A percentile compares a stretch with the other conserved stretches of the same genome.
phyloP scores from a whole-genome alignment of 768 basidiomycete species.

The Mycena alexandri region DNA sequence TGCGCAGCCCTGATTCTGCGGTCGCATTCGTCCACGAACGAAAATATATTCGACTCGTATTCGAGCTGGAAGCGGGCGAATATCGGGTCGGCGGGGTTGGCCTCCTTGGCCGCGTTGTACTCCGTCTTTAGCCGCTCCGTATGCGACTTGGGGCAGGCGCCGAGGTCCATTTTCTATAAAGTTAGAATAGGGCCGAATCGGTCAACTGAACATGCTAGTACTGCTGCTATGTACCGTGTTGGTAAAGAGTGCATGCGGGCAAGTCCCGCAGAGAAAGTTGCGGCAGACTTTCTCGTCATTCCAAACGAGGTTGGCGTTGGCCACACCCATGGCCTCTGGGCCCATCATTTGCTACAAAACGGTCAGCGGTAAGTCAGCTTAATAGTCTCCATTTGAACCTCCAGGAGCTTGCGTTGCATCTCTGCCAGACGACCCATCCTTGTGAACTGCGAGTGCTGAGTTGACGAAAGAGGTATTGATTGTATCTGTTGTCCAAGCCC shows the following conservation, averaged over 20 bases:
- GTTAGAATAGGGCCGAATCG: neutral
- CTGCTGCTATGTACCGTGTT: constrained; percentile 81
- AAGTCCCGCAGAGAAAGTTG: constrained; percentile 98
- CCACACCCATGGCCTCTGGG: constrained; percentile 98
- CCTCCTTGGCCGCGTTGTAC: constrained; percentile 83
- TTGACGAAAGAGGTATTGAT: neutral
- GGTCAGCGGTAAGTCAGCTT: constrained; percentile 59
- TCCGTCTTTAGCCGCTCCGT: constrained; percentile 94
- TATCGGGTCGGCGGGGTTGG: constrained; percentile 82
- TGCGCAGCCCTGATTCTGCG: constrained; percentile 94
- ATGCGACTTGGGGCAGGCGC: constrained; percentile 97
- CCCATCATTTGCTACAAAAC: constrained; percentile 97
- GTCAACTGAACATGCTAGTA: constrained; percentile 10
- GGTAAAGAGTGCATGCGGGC: constrained; percentile 96
- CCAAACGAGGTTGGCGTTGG: constrained; percentile 93
- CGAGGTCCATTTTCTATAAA: constrained; percentile 97
- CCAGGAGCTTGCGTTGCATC: constrained; percentile 94
- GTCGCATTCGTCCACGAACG: constrained; percentile 99
- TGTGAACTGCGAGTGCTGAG: constrained; percentile 32
- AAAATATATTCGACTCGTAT: constrained; percentile 95
- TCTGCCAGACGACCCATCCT: constrained; percentile 95
- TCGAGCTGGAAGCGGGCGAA: constrained; percentile 93
- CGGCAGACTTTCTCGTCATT: constrained; percentile 98
- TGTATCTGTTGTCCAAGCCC: constrained; percentile 3
- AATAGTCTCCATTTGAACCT: constrained; percentile 47